Percentiles rank a stretch among this genome's conserved stretches.
phyloP scores from a whole-genome alignment of 495 filamentous ascomycete genomes.

The Penicillium arizonense region DNA sequence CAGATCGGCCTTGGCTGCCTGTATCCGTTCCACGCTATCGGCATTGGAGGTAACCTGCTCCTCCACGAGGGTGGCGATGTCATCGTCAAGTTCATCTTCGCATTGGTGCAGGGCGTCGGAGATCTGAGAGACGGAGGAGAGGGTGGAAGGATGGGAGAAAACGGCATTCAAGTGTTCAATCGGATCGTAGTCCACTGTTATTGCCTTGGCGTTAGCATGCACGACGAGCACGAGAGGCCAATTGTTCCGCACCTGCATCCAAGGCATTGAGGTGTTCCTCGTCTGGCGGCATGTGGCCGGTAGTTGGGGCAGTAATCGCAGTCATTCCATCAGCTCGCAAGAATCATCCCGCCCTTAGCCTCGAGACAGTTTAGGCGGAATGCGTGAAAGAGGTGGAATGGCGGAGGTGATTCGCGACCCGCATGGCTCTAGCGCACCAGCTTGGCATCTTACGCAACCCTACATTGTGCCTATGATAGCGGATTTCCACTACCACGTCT shows the following conservation, averaged over 20 bases:
- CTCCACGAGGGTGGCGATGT: constrained; percentile 74
- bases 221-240: background rate
- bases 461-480: background rate
- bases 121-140: constrained; percentile 72
- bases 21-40: constrained; percentile 85
- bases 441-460: constrained; percentile 27
- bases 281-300: constrained; percentile 41
- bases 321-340: constrained; percentile 42
- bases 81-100: constrained; percentile 79
- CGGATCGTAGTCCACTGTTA: constrained; percentile 85
- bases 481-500: too few relatives aligned
- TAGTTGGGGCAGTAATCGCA: constrained; percentile 30
- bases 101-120: constrained; percentile 69
- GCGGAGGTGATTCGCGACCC: constrained; percentile 14
- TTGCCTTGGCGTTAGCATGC: constrained; percentile 19
- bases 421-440: constrained; percentile 20
- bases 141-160: constrained; percentile 87
- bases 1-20: constrained; percentile 85
- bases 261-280: constrained; percentile 39
- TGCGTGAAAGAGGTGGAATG: constrained; percentile 2
- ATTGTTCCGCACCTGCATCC: constrained; percentile 39
- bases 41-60: constrained; percentile 83
- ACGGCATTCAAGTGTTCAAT: constrained; percentile 90
- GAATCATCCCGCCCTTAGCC: constrained; percentile 29
- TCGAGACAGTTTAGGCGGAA: constrained; percentile 19